Percentiles rank a stretch among this genome's conserved stretches.
These are phyloP conservation scores for Coemansia asiatica DNA, from an alignment of 192 early-diverging fungal genomes.

Conservation along the genomic window DNA sequence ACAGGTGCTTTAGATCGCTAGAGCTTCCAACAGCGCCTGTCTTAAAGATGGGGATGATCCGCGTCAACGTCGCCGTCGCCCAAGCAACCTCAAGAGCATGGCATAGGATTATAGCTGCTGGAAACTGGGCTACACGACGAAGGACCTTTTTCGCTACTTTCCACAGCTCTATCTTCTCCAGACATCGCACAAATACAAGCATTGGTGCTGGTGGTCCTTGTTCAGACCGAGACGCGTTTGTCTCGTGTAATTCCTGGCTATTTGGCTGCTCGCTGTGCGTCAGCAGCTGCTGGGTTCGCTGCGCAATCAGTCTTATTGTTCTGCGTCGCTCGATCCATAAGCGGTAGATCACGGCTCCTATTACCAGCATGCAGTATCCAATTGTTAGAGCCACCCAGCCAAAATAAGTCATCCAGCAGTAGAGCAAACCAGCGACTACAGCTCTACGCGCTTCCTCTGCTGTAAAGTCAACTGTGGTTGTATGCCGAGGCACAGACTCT, in stretches of 20 bases:
- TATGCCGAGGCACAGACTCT: constrained; percentile 17
- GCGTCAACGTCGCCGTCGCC: constrained; percentile 26
- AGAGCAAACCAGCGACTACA: constrained; percentile 25
- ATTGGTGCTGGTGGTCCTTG: not conserved
- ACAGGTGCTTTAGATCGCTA: constrained; percentile 22
- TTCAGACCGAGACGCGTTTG: not conserved
- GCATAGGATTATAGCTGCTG: constrained; percentile 28
- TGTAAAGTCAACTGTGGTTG: not conserved
- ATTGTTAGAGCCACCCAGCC: constrained; percentile 36
- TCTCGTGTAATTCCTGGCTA: not conserved
- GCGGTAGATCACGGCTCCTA: constrained; percentile 19
- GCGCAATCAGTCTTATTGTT: constrained; percentile 10
- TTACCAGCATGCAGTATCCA: constrained; percentile 17
- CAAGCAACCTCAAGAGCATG: constrained; percentile 30
- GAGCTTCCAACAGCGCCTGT: constrained; percentile 1
- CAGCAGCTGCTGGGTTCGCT: constrained; percentile 6
- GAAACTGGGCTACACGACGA: constrained; percentile 38
- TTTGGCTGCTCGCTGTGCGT: not conserved
- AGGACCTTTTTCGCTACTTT: constrained; percentile 25
- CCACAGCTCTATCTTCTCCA: constrained; percentile 19
- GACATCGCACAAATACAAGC: constrained; percentile 18
- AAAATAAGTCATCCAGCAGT: constrained; percentile 42
- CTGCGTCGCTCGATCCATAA: constrained; percentile 17
- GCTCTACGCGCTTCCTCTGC: constrained; percentile 13
- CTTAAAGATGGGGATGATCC: constrained; percentile 17